Base-by-base conservation (phyloP, 306 rosid genomes). In the Begonia masoniana region DNA sequence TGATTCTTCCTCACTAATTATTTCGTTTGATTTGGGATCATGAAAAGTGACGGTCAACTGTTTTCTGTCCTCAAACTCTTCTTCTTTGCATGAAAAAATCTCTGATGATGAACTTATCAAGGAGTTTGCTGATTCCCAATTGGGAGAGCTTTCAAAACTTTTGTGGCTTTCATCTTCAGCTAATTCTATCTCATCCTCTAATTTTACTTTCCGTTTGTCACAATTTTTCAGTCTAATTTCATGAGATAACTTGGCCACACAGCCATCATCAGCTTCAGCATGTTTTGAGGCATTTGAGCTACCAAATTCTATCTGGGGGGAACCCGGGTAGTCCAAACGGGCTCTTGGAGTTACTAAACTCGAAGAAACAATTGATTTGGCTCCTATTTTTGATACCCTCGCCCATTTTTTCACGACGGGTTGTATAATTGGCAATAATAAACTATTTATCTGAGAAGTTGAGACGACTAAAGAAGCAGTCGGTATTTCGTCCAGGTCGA, bases 1-100 rank as follows among this genome's bases (percentile, higher is more conserved):
- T 31, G 39, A 31, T 31, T 31, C 1, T 5, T 57, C 68, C 41
- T 53, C 69, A 24, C 50, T 16, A 52, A 52, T 68, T 2, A 24
- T 51, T 12, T 62, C 77, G 61, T 56, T 63, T 13, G 71, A 65
- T 55, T 73, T 67, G 10, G 72, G 74, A 41, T 76, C 74, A 5
- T 56, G 70, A 54, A 87, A 82, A 11, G 77, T 83, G 41, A 87
- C 94, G 17, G 39, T 50, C 1, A 88, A 83, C 35, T 78, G 83
- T 65, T 58, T 60, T 62, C 50, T 65, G 12, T 55, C 58, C 3
- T 36, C 60, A 41, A 13, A 43, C 51, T 47, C 78, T 41, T 58
- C 92, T 59, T 64, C 76, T 58, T 15, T 54, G 54, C 50, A 51
- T 19, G 78, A 68, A 43, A 66, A 68, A 55, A 59, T 68, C 54